Evolutionary conservation across 495 filamentous ascomycete genomes (phyloP), one percentile per base, ranked within the genome.

Genomic region (Hypomontagnella submonticulosa): DNA sequence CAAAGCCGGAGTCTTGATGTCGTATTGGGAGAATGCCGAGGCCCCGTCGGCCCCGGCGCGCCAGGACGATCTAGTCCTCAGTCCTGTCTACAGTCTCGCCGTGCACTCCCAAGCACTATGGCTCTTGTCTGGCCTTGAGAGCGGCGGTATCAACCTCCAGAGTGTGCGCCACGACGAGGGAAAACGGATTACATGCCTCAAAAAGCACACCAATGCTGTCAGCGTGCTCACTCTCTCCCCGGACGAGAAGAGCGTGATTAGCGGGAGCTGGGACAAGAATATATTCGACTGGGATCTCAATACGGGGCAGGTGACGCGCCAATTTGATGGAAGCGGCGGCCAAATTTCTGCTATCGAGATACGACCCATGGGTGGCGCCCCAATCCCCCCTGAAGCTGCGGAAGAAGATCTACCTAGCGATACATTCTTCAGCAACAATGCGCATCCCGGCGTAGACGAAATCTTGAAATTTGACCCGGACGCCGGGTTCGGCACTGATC

Each of bases 251-350:
- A 93, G 90, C 27, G 83, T 97, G 36, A 79, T 99, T 3, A 97
- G 93, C 11, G 95, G 95, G 1, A 93, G 92, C 76, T 99, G 95
- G 95, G 95, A 99, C 73, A 97, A 96, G 77, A 87, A 84, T 13
- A 87, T 98, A 6, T 86, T 91, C 48, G 92, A 99, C 70, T 99
- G 95, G 95, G 95, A 99, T 71, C 74, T 99, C 32, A 92, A 98
- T 66, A 95, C 88, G 2, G 96, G 96, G 4, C 84, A 90, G 67
- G 80, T 90, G 12, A 85, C 86, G 48, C 87, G 92, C 23, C 81
- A 81, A 11, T 99, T 93, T 68, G 84, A 87, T 38, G 87, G 89
- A 18, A 90, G 83, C 65, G 91, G 89, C 4, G 81, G 89, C 1
- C 95, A 99, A 69, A 92, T 99, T 52, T 94, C 90, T 10, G 84